Evolutionary conservation across 1,139 yeast genomes (phyloP), one percentile per base, ranked within the genome.

Genomic region (Blastobotrys aristatus): DNA sequence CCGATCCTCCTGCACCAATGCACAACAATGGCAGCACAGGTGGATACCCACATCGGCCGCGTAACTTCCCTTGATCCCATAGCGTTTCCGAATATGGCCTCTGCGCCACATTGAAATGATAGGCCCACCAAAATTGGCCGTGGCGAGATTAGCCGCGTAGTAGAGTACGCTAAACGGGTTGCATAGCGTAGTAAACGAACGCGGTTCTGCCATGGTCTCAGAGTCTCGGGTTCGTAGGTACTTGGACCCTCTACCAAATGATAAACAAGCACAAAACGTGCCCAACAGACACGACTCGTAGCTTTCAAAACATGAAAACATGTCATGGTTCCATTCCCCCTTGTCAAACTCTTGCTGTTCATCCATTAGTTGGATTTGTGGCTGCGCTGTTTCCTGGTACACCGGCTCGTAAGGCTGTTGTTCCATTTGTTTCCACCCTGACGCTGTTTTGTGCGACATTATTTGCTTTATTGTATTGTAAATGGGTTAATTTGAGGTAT

Each of bases 11-110:
- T 42, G 46, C 8, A 42, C 34, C 22, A 42, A 21, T 20, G 46
- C 46, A 22, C 46, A 42, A 18, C 46, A 42, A 35, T 42, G 46
- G 40, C 46, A 42, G 34, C 46, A 42, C 7, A 42, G 35, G 35
- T 42, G 46, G 24, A 29, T 35, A 2, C 16, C 18, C 2, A 42
- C 34, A 34, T 42, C 46, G 13, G 10, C 34, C n/a, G 21, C 24
- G 10, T 21, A 22, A 21, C 16, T 26, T 6, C 46, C 46, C 27
- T 31, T 18, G 30, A 42, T 42, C 6, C 46, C 46, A 18, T 42
- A 42, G 26, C 38, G n/a, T 20, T 42, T 24, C 24, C 46, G 33
- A 14, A 42, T 42, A 14, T 21, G 31, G 10, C 26, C 27, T 17
- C 46, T 33, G 6, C 46, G 29, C 40, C 40, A 42, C 35, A 35